Evolutionary conservation across 2,329 filamentous ascomycete species (phyloP).

Genomic region (Xylariaceae sp.): DNA sequence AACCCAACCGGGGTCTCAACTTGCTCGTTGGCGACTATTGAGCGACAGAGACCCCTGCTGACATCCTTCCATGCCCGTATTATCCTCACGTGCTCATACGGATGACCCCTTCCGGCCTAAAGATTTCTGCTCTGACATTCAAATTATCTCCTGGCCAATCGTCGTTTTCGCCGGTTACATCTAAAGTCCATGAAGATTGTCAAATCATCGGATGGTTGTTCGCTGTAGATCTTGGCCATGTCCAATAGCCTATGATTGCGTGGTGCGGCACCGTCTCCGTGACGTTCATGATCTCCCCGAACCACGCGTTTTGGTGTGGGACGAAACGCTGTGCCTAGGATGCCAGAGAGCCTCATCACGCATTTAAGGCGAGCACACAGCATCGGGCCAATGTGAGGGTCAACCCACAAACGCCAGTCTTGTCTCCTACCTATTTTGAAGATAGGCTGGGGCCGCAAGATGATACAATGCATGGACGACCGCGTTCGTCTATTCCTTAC

Average conservation of each 20-base stretch:
- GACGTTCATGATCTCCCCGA: constrained; percentile 6
- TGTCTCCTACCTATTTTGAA: constrained; percentile 18
- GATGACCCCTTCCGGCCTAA: not conserved
- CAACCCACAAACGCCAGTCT: constrained; percentile 4
- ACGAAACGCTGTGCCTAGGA: too few species aligned
- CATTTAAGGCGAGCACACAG: constrained; percentile 27
- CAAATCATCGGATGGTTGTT: constrained; percentile 1
- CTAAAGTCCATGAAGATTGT: not conserved
- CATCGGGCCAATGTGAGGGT: constrained; percentile 7
- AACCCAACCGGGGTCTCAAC: constrained; percentile 3
- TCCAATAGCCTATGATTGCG: constrained; percentile 5
- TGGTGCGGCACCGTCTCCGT: constrained; percentile 11
- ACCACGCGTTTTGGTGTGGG: constrained; percentile 12
- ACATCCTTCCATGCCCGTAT: constrained; percentile 2
- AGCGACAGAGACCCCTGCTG: constrained; percentile 7
- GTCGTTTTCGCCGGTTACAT: constrained; percentile 2
- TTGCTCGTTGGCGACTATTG: constrained; percentile 14
- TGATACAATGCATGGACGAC: constrained; percentile 31
- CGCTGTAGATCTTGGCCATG: not conserved
- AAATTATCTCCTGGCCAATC: constrained; percentile 6
- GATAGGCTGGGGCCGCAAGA: constrained; percentile 24
- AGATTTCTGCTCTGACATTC: constrained; percentile 2
- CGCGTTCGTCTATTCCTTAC: constrained; percentile 20
- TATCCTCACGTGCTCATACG: constrained; percentile 12
- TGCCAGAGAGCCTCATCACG: constrained; percentile 27